Base-by-base conservation (phyloP, 2,329 filamentous ascomycete species). In the Fusarium denticulatum region DNA sequence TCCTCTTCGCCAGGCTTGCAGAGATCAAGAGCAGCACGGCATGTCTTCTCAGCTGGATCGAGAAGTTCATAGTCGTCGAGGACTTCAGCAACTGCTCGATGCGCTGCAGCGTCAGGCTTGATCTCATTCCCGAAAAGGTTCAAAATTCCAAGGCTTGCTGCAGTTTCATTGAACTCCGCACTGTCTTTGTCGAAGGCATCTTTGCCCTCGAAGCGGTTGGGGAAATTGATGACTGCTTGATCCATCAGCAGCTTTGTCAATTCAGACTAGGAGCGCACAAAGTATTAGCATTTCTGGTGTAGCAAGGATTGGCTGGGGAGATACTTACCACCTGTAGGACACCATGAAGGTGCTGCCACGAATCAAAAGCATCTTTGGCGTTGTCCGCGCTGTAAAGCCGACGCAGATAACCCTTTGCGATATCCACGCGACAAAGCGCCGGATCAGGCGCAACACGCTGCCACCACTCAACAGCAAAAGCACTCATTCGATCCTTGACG, bases 41-140 rank as follows among this genome's bases (percentile, higher is more conserved):
- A 37, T 13, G 32, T 45, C 7, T 34, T 42, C 26, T 49, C 42
- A 6, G 67, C 64, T 14, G 37, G 36, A 1, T 28, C 55, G 1
- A 30, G 8, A 5, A 40, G 24, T 4, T 37, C 24, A 20, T 57
- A 18, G 3, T 46, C 10, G 15, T 32, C 7, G 6, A 67, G 63
- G 7, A 62, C 24, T 7, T 47, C 10, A 7, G 63, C 43, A 14
- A 69, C 50, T 0, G 70, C 71, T 5, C 52, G 60, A 3, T 69
- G 57, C 13, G 72, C 63, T 43, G 68, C 37, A 8, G 71, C 32
- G 9, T 77, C 34, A 8, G 65, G 47, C 20, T 68, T 63, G 32
- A 69, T 40, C 15, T 69, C 64, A 1, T 79, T 73, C 8, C 53
- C 53, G 28, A 80, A 78, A 2, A 80, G 64, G 2, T 60, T 59